Evolutionary conservation across 768 basidiomycete genomes (phyloP).

Genomic region (Arthromyces matolae): DNA sequence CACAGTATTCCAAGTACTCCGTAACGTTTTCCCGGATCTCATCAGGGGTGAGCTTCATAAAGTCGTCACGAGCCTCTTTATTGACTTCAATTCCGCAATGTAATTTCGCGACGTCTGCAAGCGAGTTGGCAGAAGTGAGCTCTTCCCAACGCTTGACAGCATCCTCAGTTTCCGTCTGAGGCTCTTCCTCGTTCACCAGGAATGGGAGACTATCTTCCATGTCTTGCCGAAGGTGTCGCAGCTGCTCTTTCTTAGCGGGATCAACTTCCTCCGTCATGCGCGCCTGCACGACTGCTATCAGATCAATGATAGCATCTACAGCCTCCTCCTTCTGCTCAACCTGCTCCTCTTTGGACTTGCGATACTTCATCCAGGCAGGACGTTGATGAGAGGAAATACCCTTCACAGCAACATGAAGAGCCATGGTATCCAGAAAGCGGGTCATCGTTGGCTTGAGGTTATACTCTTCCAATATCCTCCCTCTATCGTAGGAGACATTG

Average conservation of each 20-base stretch:
- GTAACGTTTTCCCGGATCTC: conserved; percentile 62
- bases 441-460: conserved; percentile 58
- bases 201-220: conserved; percentile 37
- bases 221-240: conserved; percentile 31
- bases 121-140: conserved; percentile 85
- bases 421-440: conserved; percentile 92
- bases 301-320: conserved; percentile 48
- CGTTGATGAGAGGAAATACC: conserved; percentile 95
- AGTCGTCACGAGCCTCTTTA: conserved; percentile 74
- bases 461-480: conserved; percentile 82
- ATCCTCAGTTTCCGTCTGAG: conserved; percentile 31
- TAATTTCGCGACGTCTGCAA: conserved; percentile 86
- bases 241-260: conserved; percentile 40
- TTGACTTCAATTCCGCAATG: conserved; percentile 81
- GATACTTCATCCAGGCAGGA: conserved; percentile 86
- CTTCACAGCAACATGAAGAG: conserved; percentile 88
- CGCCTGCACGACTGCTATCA: conserved; percentile 41
- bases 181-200: conserved; percentile 17
- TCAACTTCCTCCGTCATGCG: conserved; percentile 47
- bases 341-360: conserved; percentile 61
- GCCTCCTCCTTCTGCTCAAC: conserved; percentile 59
- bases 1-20: conserved; percentile 82
- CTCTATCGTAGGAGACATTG: conserved; percentile 92
- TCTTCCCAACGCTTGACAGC: conserved; percentile 80
- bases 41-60: conserved; percentile 64